Base-by-base conservation (phyloP, 2,329 filamentous ascomycete genomes). In the Teratosphaeria pseudoeucalypti region DNA sequence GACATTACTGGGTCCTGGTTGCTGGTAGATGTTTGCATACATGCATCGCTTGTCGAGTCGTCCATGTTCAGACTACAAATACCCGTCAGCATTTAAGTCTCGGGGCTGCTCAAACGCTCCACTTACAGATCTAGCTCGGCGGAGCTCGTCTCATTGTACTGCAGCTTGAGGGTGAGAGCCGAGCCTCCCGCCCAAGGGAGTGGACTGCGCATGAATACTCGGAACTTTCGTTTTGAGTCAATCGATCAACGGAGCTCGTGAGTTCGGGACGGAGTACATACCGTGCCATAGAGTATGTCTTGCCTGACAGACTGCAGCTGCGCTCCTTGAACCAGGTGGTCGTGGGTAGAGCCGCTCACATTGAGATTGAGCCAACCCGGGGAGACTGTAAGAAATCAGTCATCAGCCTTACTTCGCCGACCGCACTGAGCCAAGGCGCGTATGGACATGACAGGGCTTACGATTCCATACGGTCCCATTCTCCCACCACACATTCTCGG, bases 211-310 rank as follows among this genome's bases (percentile, higher is more conserved):
- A 80, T 72, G 27, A 74, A 70, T 1, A 73, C 69, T 29, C 76
- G 72, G 62, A 80, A 79, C 43, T 49, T 6, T 26, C 4, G 6
- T 10, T 10, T 23, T 10, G 5, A 23, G 29, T 7, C 43, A 11
- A 49, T 49, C n/a, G 5, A 23, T 49, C 43, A 49, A n/a, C 43
- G n/a, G 19, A 49, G 10, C 16, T 32, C 29, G 4, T 32, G 4
- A 7, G 29, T 7, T 23, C 26, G 43, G 23, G 16, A 16, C 6
- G 12, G 43, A 49, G n/a, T 19, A 10, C 43, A 6, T 49, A 49
- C 43, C 10, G 77, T 76, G 55, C 78, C 78, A 71, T 77, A 77
- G 37, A 77, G 72, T 23, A 80, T 79, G 61, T 80, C 78, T 47
- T 74, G 73, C 39, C 78, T 69, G 27, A 70, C 61, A 4, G 76